Evolutionary conservation across 371 early-diverging fungal genomes (phyloP), one percentile per base, ranked within the genome.

Genomic region (Mortierella sp.): DNA sequence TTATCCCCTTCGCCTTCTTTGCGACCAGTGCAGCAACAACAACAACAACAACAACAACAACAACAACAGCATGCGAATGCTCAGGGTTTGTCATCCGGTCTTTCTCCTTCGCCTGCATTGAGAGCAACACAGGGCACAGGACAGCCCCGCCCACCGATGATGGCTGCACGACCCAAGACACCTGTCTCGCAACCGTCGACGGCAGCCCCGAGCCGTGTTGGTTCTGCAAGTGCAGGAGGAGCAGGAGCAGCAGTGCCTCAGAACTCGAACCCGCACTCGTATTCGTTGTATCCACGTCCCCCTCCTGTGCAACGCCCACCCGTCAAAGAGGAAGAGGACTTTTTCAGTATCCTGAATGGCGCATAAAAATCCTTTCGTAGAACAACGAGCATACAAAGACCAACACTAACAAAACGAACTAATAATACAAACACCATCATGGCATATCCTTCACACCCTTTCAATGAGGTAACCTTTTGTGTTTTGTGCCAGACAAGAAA

Each of bases 281-380:
- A 46, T 29, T 63, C 65, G 21, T 27, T 63, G 46, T 63, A 44
- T 38, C 75, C 48, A 46, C 60, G 63, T 27, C 68, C 48, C 6
- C 74, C 74, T 3, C 78, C 71, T 5, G 60, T 29, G 32, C 60
- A 38, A 12, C 81, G 68, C 38, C 68, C 84, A 38, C 75, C 71
- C 38, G 73, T 51, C 60, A 38, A 71, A 29, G 75, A 75, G 12
- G 84, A 84, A 54, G 84, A 84, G 16, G 84, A 84, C 43, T 84
- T 84, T 51, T 84, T 84, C 58, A 84, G 84, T 43, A 84, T 84
- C 35, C 55, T 84, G 70, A 78, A 83, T 56, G 76, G 73, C 35
- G 27, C 43, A 21, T 41, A 21, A 24, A 11, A 70, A 24, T 35
- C 38, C 65, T 21, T 24, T 44, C 41, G 11, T 63, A 63, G 16